These are phyloP conservation scores for Ogataea allantospora DNA, from an alignment of 805 yeast species.

Conservation along the genomic window DNA sequence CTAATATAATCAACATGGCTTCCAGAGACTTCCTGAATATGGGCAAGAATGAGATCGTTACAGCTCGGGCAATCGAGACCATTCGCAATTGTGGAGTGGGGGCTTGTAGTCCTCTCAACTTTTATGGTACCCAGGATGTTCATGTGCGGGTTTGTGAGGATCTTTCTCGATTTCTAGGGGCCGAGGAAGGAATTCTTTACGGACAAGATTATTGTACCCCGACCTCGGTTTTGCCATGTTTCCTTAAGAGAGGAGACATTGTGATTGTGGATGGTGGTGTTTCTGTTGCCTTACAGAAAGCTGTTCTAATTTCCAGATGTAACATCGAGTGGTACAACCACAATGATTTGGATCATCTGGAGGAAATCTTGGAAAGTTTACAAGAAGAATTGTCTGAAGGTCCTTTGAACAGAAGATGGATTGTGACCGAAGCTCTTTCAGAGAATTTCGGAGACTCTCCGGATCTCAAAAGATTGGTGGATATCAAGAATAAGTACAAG, in stretches of 20 bases:
- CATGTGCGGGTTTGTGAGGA: constrained; percentile 79
- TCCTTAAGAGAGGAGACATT: constrained; percentile 91
- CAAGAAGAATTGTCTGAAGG: constrained; percentile 60
- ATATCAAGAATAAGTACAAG: constrained; percentile 76
- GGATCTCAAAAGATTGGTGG: constrained; percentile 63
- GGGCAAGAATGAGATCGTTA: constrained; percentile 46
- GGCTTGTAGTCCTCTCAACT: constrained; percentile 97
- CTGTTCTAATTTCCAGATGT: constrained; percentile 81
- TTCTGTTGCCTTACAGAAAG: constrained; percentile 79
- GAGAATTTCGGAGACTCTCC: constrained; percentile 80
- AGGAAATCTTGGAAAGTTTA: constrained; percentile 59
- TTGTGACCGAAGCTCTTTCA: constrained; percentile 88
- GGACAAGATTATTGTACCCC: constrained; percentile 92
- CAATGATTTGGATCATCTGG: constrained; percentile 83
- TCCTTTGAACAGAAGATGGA: constrained; percentile 85
- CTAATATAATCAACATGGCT: constrained; percentile 60
- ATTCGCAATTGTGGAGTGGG: constrained; percentile 86
- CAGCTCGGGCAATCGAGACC: constrained; percentile 51
- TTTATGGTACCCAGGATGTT: constrained; percentile 92
- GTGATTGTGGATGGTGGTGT: constrained; percentile 83
- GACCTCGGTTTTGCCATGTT: constrained; percentile 87
- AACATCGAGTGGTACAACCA: constrained; percentile 82
- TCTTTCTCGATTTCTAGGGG: constrained; percentile 70
- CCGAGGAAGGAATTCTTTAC: constrained; percentile 78
- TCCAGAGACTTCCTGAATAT: constrained; percentile 71